Base-by-base conservation (phyloP, 495 filamentous ascomycete genomes). In the Echria macrotheca region DNA sequence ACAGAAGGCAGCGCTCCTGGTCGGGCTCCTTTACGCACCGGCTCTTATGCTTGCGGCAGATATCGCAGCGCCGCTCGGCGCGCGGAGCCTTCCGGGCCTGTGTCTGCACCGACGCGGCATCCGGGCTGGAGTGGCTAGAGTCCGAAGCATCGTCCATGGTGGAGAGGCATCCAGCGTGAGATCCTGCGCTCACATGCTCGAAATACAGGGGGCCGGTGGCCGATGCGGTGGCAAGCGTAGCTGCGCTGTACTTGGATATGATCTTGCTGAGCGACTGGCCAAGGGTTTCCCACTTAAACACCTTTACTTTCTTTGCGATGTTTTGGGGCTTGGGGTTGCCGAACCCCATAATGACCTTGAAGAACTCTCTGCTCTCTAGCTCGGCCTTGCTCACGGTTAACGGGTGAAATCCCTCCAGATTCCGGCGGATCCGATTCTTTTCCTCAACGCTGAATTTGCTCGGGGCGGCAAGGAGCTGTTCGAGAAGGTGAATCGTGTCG, bases 321-420 rank as follows among this genome's bases (percentile, higher is more conserved):
- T 96, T 95, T 32, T 94, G 77, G 5, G 93, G 94, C 71, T 96
- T 96, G 2, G 94, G 94, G 19, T 81, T 84, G 9, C 87, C 86
- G 63, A 97, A 96, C n/a, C 80, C 85, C 94, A 98, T 97, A 68
- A 98, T 96, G 52, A 96, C 72, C 69, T 95, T 95, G 81, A 97
- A 97, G 70, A 97, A 96, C 35, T 89, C 86, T 64, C 96, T 90
- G 59, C 85, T 94, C 36, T 97, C 91, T 1, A 78, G 59, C 68
- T 95, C 95, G 45, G 82, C 80, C 63, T 98, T 98, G 28, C 89
- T 95, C 11, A 97, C 87, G 0, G 93, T 98, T 47, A 85, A 61
- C 6, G 94, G 91, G 11, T 83, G 78, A 71, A 93, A 96, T 0
- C 88, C 89, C 60, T 98, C 94, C 41, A 98, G 72, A 59, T 98